phyloP scores from a whole-genome alignment of 2,329 filamentous ascomycete genomes.

The Colletotrichum limetticola region DNA sequence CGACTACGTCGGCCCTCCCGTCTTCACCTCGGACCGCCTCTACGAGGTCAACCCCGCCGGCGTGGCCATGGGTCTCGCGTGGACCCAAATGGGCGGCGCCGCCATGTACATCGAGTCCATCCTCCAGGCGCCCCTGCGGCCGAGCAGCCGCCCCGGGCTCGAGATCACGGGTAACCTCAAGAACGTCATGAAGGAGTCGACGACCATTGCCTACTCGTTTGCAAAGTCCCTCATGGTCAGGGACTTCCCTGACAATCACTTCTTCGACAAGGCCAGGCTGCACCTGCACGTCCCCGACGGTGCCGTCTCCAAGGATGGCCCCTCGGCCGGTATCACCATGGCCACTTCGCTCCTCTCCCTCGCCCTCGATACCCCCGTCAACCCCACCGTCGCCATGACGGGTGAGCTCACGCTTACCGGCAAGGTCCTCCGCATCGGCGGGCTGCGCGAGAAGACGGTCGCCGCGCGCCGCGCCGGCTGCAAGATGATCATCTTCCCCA shows the following conservation, averaged over 20 bases:
- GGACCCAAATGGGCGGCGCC: constrained; percentile 96
- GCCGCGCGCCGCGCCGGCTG: constrained; percentile 92
- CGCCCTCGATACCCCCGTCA: constrained; percentile 80
- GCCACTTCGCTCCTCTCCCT: constrained; percentile 90
- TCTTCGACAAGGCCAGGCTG: constrained; percentile 95
- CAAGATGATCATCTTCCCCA: constrained; percentile 92
- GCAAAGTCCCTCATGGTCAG: constrained; percentile 89
- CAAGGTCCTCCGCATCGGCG: constrained; percentile 95
- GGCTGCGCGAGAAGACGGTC: constrained; percentile 95
- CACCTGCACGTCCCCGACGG: constrained; percentile 98
- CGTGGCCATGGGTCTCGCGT: constrained; percentile 97
- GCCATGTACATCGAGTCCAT: constrained; percentile 98
- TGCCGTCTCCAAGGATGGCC: constrained; percentile 93
- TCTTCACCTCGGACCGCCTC: constrained; percentile 94
- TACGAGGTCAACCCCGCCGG: constrained; percentile 95
- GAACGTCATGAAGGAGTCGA: constrained; percentile 98
- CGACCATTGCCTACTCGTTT: constrained; percentile 94
- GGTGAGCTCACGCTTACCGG: constrained; percentile 96
- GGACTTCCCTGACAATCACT: constrained; percentile 88
- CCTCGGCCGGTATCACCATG: constrained; percentile 97
- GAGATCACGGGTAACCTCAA: constrained; percentile 96
- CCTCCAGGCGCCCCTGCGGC: constrained; percentile 82
- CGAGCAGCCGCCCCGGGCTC: constrained; percentile 79
- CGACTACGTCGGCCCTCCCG: constrained; percentile 94
- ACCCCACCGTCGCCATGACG: constrained; percentile 95